Percentiles rank a stretch among this genome's conserved stretches.
phyloP scores from a whole-genome alignment of 148 eudicot genomes.

The Vaccinium darrowii region DNA sequence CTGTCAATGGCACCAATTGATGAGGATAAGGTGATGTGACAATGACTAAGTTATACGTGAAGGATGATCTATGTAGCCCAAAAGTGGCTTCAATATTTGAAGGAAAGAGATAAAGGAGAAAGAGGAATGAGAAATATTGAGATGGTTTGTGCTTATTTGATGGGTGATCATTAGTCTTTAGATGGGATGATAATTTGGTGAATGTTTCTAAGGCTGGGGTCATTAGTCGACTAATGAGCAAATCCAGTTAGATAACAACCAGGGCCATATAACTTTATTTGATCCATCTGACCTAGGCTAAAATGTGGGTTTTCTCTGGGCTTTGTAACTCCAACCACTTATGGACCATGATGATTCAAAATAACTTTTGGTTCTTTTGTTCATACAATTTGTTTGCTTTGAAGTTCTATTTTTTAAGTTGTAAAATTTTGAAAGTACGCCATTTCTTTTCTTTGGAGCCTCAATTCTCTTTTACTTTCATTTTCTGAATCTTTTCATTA shows the following conservation, averaged over 20 bases:
- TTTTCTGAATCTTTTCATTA: background rate
- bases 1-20: background rate
- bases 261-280: background rate
- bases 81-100: background rate
- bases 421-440: background rate
- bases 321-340: background rate
- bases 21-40: background rate
- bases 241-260: background rate
- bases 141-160: background rate
- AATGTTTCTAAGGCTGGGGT: background rate
- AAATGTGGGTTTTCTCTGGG: background rate
- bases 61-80: background rate
- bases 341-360: background rate
- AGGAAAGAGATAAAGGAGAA: background rate
- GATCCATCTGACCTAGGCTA: background rate
- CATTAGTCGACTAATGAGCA: background rate
- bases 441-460: background rate
- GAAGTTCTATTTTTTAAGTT: background rate
- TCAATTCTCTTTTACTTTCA: background rate
- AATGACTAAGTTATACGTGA: background rate
- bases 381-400: background rate
- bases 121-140: background rate
- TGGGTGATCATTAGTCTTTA: background rate
- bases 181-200: background rate
- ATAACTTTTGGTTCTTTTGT: background rate